phyloP scores from a whole-genome alignment of 352 stramenopile genomes.

The Globisporangium emineosum region DNA sequence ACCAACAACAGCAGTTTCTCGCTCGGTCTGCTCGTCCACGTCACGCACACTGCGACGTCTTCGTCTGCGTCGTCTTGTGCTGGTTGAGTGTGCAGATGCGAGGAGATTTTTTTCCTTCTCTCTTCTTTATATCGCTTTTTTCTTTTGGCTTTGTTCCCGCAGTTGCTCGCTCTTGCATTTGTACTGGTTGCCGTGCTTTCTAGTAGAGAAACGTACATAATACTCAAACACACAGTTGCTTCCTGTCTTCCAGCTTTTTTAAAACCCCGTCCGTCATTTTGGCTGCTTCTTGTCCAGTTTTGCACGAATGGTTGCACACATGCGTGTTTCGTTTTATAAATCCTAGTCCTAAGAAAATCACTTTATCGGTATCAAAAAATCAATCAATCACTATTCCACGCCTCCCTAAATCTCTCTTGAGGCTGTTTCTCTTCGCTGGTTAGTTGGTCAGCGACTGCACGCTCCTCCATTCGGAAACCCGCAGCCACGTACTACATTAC shows the following conservation, averaged over 20 bases:
- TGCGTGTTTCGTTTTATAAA: background rate
- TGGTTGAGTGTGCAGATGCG: background rate
- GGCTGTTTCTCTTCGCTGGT: background rate
- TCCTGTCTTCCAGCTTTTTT: too few relatives aligned
- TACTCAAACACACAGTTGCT: background rate
- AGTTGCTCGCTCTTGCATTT: background rate
- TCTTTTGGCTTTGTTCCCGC: background rate
- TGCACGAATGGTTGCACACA: too few relatives aligned
- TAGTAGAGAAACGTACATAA: constrained; percentile 2
- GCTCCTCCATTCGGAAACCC: constrained; percentile 4
- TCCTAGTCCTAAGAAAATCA: background rate
- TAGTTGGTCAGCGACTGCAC: background rate
- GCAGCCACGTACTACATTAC: background rate
- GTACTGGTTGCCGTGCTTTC: background rate
- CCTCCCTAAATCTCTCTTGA: background rate
- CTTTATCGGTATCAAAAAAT: background rate
- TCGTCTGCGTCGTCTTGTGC: background rate
- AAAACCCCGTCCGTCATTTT: too few relatives aligned
- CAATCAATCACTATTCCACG: background rate
- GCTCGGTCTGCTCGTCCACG: background rate
- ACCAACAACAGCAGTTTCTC: background rate
- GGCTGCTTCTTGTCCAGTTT: too few relatives aligned
- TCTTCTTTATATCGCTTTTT: background rate
- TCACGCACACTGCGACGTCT: background rate
- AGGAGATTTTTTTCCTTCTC: background rate